Base-by-base conservation (phyloP, 805 yeast genomes). In the Candida andamanensis region DNA sequence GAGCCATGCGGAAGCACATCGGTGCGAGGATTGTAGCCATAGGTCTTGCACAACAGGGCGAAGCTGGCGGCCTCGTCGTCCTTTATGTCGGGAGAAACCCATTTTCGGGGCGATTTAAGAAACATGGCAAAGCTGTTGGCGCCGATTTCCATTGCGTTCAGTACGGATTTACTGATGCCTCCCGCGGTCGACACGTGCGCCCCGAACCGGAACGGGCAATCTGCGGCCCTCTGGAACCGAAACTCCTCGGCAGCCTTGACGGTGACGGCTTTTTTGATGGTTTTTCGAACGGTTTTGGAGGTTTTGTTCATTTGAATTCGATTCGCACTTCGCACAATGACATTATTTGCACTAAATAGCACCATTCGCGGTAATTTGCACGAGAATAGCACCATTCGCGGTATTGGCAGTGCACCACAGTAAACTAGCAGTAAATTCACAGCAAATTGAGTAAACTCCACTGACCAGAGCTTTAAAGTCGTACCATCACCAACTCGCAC, bases 1-100 rank as follows among this genome's bases (percentile, higher is more conserved):
- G 95, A 86, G 1, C 96, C 97, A 56, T 92, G 98, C 0, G 98
- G 97, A 29, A 92, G 67, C 30, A 86, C 71, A 49, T 89, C 95
- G 2, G 80, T 81, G 34, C 72, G 52, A 3, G 95, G 80, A 52
- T 86, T 73, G 55, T 78, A 89, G 2, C 79, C 75, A 50, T 69
- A 68, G 34, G 74, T 58, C 33, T 68, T 60, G 52, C 96, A 86
- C 14, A 76, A 62, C 5, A 63, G 60, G 40, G 70, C 71, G 60
- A 92, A 92, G 40, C 76, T 73, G 3, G 52, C 55, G 8, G 80
- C 79, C 51, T 85, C 95, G 15, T 75, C 80, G 12, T 67, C 67
- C 10, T 78, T 69, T 40, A 79, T 73, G 38, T 76, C 80, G 13
- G 95, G 90, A 1, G 95, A 80, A 1, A 72, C 82, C 97, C 97